Conservation (phyloP, 176 grass and related monocot species). For the Musa troglodytarum region DNA sequence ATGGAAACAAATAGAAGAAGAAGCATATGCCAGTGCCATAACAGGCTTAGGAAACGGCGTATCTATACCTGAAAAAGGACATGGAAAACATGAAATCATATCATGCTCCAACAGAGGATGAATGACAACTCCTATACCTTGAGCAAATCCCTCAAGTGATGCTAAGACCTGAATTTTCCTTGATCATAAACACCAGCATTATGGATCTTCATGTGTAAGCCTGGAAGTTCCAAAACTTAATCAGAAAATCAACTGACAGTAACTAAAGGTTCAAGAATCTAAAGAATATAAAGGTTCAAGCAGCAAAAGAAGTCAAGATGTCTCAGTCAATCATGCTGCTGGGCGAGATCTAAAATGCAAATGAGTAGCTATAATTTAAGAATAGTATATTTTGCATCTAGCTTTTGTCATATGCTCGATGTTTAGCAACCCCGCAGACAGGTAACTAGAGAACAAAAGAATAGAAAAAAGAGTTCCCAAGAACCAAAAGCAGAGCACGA, state of each 20-base stretch:
- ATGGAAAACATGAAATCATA: not conserved
- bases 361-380: no score
- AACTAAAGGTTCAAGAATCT: not conserved
- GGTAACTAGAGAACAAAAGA: not conserved
- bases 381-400: not conserved
- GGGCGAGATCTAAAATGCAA: not conserved
- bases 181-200: not conserved
- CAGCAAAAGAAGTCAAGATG: not conserved
- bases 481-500: not conserved
- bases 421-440: not conserved
- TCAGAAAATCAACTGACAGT: not conserved
- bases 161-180: not conserved
- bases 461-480: not conserved
- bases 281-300: not conserved
- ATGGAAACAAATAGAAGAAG: not conserved
- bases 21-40: slow-evolving; percentile 59
- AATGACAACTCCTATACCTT: not conserved
- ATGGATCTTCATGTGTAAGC: not conserved
- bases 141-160: not conserved
- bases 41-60: slow-evolving; percentile 78
- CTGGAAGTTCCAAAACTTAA: no score
- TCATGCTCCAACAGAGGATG: not conserved
- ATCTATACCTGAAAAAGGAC: slow-evolving; percentile 61
- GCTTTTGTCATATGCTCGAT: not conserved
- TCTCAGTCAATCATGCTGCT: not conserved